Percentiles rank a stretch among this genome's conserved stretches.
Evolutionary conservation across 2,329 filamentous ascomycete species (phyloP).

Genomic region (Xylariomycetidae sp.): DNA sequence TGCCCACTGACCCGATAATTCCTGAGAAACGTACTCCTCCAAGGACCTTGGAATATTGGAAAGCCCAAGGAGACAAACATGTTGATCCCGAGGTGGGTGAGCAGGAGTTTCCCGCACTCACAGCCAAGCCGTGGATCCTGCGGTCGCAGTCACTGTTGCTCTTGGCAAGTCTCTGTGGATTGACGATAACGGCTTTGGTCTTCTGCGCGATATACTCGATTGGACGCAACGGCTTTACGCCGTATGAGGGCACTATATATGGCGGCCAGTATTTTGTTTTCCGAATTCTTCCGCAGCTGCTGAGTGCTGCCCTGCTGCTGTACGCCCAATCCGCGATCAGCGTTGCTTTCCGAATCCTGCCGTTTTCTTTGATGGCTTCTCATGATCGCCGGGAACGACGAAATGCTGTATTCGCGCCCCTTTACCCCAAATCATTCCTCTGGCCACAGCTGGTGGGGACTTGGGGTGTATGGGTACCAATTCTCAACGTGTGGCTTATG

Average conservation of each 20-base stretch:
- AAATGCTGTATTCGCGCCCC: conserved; percentile 61
- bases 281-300: conserved; percentile 74
- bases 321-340: conserved; percentile 73
- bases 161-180: conserved; percentile 56
- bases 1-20: too few relatives aligned
- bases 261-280: conserved; percentile 79
- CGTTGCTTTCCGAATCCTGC: conserved; percentile 70
- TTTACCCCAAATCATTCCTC: conserved; percentile 67
- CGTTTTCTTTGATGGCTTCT: conserved; percentile 73
- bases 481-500: conserved; percentile 69
- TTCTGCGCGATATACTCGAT: conserved; percentile 68
- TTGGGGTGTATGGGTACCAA: conserved; percentile 60
- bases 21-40: conserved; percentile 16
- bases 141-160: conserved; percentile 59
- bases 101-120: conserved; percentile 44
- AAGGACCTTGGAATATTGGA: conserved; percentile 27
- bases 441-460: conserved; percentile 58
- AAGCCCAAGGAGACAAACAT: conserved; percentile 21
- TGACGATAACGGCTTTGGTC: conserved; percentile 69
- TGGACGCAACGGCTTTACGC: conserved; percentile 58
- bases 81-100: too few relatives aligned
- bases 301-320: conserved; percentile 67
- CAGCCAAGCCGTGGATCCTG: conserved; percentile 68
- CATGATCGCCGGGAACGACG: conserved; percentile 54
- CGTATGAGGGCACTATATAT: conserved; percentile 63